Conservation (phyloP, 2,329 filamentous ascomycete species). For the Pseudogymnoascus sp. region DNA sequence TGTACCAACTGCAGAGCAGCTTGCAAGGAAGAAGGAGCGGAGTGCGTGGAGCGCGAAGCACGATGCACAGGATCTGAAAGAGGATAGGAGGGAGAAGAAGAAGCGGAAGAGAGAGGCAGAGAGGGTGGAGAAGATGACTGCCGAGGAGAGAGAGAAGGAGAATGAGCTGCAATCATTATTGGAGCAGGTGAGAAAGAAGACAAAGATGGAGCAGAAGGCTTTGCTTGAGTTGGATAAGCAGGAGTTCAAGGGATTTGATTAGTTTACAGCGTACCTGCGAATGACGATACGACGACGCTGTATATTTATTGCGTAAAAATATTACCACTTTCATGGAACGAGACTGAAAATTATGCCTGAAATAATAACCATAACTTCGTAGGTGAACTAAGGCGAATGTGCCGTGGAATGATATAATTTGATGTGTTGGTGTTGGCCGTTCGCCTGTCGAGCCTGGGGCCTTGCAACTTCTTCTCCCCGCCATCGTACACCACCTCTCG, state of each 20-base stretch:
- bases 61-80: slow-evolving; percentile 55
- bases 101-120: slow-evolving; percentile 56
- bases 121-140: slow-evolving; percentile 56
- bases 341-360: not conserved
- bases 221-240: slow-evolving; percentile 30
- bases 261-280: slow-evolving; percentile 11
- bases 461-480: not conserved
- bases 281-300: slow-evolving; percentile 10
- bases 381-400: not conserved
- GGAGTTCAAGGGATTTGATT: slow-evolving; percentile 28
- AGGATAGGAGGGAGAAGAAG: slow-evolving; percentile 55
- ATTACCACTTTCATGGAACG: slow-evolving; percentile 3
- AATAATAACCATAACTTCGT: not conserved
- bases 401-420: not conserved
- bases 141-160: slow-evolving; percentile 56
- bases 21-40: slow-evolving; percentile 51
- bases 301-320: slow-evolving; percentile 3
- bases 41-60: slow-evolving; percentile 66
- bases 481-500: not conserved
- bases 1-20: slow-evolving; percentile 33
- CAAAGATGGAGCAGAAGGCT: slow-evolving; percentile 33
- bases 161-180: slow-evolving; percentile 57
- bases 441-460: not conserved
- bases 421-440: not conserved
- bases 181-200: slow-evolving; percentile 45